Evolutionary conservation across 176 grass and related monocot genomes (phyloP).

Genomic region (Oryza brachyantha): DNA sequence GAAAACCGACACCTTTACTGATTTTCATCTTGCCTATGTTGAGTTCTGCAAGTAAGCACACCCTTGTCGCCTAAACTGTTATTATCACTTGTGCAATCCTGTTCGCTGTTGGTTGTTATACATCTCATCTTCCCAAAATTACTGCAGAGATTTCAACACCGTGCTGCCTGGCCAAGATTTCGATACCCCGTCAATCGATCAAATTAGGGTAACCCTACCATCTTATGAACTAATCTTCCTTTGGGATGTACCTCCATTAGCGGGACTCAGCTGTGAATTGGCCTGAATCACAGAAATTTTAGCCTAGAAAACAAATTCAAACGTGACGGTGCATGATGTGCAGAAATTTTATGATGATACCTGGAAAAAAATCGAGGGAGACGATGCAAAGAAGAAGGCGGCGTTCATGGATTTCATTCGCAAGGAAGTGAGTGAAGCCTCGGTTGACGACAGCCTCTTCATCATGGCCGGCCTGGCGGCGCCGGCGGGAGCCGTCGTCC

Average conservation of each 20-base stretch:
- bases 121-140: not conserved
- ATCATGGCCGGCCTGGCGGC: slow-evolving; percentile 36
- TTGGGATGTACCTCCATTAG: not conserved
- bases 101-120: not conserved
- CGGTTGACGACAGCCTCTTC: slow-evolving; percentile 17
- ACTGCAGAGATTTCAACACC: slow-evolving; percentile 56
- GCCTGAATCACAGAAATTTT: not conserved
- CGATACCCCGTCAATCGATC: not conserved
- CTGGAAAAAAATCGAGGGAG: fast-evolving
- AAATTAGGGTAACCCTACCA: slow-evolving; percentile 36
- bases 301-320: not conserved
- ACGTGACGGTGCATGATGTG: not conserved
- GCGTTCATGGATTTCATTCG: not conserved
- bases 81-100: not conserved
- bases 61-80: not conserved
- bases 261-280: not conserved
- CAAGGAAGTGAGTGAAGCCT: fast-evolving
- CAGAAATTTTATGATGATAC: not conserved
- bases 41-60: slow-evolving; percentile 67
- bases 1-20: not conserved
- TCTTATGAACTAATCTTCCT: not conserved
- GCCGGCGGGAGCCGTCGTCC: slow-evolving; percentile 24
- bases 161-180: slow-evolving; percentile 77
- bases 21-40: slow-evolving; percentile 47
- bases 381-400: not conserved